These are phyloP conservation scores for Fusarium circinatum DNA, from an alignment of 2,329 filamentous ascomycete genomes.

Conservation along the genomic window DNA sequence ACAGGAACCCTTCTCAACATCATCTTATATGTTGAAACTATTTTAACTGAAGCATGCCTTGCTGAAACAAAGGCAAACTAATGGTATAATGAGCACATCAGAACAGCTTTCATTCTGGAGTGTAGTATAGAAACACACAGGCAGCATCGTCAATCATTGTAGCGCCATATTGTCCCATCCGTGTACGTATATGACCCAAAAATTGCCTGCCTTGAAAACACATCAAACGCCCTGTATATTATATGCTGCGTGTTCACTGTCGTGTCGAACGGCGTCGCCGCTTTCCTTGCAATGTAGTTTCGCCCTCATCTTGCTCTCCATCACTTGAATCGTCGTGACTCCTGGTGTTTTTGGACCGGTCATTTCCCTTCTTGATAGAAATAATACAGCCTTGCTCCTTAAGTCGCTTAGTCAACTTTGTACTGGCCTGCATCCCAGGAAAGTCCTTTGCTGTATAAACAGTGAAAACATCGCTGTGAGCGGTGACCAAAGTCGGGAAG, in stretches of 20 bases:
- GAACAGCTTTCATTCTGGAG: background rate
- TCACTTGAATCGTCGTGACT: constrained; percentile 57
- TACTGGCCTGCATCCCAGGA: constrained; percentile 84
- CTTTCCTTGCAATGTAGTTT: constrained; percentile 34
- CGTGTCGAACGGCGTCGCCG: constrained; percentile 35
- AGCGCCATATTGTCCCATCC: constrained; percentile 11
- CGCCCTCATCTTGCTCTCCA: constrained; percentile 52
- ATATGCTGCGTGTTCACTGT: constrained; percentile 18
- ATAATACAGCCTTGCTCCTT: constrained; percentile 86
- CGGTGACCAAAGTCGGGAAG: constrained; percentile 62
- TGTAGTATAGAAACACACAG: background rate
- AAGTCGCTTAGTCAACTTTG: constrained; percentile 75
- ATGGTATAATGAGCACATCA: constrained; percentile 29
- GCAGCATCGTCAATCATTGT: constrained; percentile 2
- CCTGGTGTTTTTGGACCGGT: constrained; percentile 60
- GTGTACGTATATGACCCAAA: constrained; percentile 21
- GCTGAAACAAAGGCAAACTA: constrained; percentile 16
- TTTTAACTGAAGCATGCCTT: constrained; percentile 11
- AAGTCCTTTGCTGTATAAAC: constrained; percentile 90
- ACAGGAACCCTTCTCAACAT: background rate
- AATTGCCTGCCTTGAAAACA: constrained; percentile 1
- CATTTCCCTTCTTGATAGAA: constrained; percentile 87
- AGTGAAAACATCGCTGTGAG: constrained; percentile 76
- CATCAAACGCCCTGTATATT: constrained; percentile 31
- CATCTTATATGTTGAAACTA: constrained; percentile 5